Evolutionary conservation across 2,329 filamentous ascomycete genomes (phyloP).

Genomic region (Thielaviopsis musarum): DNA sequence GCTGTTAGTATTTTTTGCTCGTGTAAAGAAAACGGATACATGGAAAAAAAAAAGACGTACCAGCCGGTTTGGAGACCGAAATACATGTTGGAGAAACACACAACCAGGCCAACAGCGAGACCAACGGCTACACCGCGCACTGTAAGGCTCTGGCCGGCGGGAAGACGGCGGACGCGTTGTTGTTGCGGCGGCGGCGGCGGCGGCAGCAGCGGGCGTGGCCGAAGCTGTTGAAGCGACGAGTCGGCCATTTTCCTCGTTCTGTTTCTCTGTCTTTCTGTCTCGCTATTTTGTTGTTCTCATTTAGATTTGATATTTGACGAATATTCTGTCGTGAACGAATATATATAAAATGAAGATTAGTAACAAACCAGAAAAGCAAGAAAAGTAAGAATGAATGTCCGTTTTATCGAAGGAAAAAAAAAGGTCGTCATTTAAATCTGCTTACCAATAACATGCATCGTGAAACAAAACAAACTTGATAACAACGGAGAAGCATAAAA

Average conservation of each 20-base stretch:
- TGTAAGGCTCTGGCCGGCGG: conserved; percentile 58
- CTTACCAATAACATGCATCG: not conserved
- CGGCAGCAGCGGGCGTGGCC: not conserved
- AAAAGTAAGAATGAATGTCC: not conserved
- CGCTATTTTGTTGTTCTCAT: not conserved
- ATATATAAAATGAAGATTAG: too few species aligned
- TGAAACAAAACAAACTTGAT: not conserved
- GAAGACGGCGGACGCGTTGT: not conserved
- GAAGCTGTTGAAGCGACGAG: not conserved
- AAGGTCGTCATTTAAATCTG: not conserved
- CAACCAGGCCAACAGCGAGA: conserved; percentile 69
- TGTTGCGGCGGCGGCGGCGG: not conserved
- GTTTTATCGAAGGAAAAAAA: not conserved
- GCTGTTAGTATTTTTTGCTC: not conserved
- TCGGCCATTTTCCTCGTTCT: not conserved
- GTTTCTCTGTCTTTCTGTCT: not conserved
- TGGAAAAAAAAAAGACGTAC: conserved; percentile 14
- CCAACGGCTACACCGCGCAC: conserved; percentile 64
- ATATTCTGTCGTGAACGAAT: too few species aligned
- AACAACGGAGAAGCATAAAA: too few species aligned
- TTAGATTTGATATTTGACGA: not conserved
- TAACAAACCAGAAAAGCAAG: not conserved
- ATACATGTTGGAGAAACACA: conserved; percentile 96
- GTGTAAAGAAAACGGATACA: not conserved
- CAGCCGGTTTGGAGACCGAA: conserved; percentile 80